Evolutionary conservation across 306 rosid species (phyloP).

Genomic region (barrel medic (Medicago truncatula)): MtrunA17r5.0-ANR NC_053047.1:4910501-4911000

Average conservation of each 20-base stretch:
- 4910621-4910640: too few species aligned
- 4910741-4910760: conserved; percentile 48
- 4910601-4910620: too few species aligned
- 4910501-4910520: neutral
- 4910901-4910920: neutral
- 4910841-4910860: conserved; percentile 60
- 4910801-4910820: conserved; percentile 83
- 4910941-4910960: too few species aligned
- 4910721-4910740: conserved; percentile 47
- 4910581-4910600: too few species aligned
- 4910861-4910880: neutral
- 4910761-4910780: conserved; percentile 63
- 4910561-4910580: neutral
- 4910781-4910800: conserved; percentile 76
- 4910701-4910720: too few species aligned
- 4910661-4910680: too few species aligned
- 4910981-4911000: too few species aligned
- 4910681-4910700: neutral
- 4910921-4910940: neutral
- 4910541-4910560: neutral
- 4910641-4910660: too few species aligned
- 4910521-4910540: neutral
- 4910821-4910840: conserved; percentile 92
- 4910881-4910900: neutral
- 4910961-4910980: too few species aligned